These are phyloP conservation scores for Pleurotus salmoneostramineus DNA, from an alignment of 768 basidiomycete genomes.

Conservation along the genomic window DNA sequence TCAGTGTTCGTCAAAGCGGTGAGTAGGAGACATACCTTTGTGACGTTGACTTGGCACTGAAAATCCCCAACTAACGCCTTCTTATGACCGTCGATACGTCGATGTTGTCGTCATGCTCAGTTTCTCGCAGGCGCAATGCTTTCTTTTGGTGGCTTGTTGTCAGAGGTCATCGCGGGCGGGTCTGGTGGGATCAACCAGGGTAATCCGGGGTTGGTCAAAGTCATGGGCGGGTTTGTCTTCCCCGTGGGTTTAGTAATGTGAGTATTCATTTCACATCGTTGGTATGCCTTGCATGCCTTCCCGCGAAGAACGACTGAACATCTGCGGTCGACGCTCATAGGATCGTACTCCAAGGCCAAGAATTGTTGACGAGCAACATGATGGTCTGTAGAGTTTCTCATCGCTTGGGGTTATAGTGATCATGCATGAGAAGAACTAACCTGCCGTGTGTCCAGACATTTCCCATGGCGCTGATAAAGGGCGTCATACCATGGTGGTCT, in stretches of 20 bases:
- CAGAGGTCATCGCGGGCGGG: conserved; percentile 58
- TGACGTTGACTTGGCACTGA: too few species aligned
- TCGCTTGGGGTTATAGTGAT: too few species aligned
- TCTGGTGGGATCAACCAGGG: conserved; percentile 40
- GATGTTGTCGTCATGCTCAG: conserved; percentile 24
- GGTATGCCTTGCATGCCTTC: not conserved
- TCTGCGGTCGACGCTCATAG: conserved; percentile 24
- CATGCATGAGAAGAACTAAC: too few species aligned
- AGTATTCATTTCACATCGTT: conserved; percentile 9
- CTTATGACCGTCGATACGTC: too few species aligned
- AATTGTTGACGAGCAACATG: conserved; percentile 74
- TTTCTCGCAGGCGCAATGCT: conserved; percentile 68
- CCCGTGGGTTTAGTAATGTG: conserved; percentile 78
- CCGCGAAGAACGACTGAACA: too few species aligned
- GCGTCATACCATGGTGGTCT: conserved; percentile 68
- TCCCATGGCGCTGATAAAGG: conserved; percentile 62
- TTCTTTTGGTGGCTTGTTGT: conserved; percentile 70
- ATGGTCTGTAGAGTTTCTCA: conserved; percentile 39
- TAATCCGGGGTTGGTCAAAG: conserved; percentile 67
- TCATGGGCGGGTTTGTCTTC: conserved; percentile 66
- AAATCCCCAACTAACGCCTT: not conserved
- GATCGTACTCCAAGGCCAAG: conserved; percentile 70
- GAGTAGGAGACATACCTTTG: conserved; percentile 17
- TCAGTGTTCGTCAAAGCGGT: conserved; percentile 68
- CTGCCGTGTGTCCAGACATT: conserved; percentile 39